Base-by-base conservation (phyloP, 768 basidiomycete genomes). In the Hysterangium stoloniferum region DNA sequence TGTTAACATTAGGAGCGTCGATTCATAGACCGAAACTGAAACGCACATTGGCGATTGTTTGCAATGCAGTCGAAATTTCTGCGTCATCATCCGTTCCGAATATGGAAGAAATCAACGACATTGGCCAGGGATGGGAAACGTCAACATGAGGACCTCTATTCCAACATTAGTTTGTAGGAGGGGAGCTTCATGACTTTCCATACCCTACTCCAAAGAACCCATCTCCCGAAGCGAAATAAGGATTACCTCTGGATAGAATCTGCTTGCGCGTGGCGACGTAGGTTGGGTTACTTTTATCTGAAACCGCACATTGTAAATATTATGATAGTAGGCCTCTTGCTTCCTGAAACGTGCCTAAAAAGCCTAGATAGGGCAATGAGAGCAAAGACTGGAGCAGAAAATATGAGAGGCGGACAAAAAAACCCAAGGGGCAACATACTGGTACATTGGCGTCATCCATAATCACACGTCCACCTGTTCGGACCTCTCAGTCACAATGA, bases 371-470 rank as follows among this genome's bases (percentile, higher is more conserved):
- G 9, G 86, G 86, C 29, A 89, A 71, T 0, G 86, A 82, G 20
- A 89, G 65, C n/a, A 88, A 68, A 0, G 85, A 85, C 84, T 87
- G 55, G 1, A 49, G 11, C 20, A 15, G 19, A 35, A n/a, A n/a
- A n/a, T n/a, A n/a, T n/a, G n/a, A n/a, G n/a, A n/a, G n/a, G n/a
- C n/a, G n/a, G n/a, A n/a, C n/a, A n/a, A n/a, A n/a, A n/a, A n/a
- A n/a, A n/a, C n/a, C n/a, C n/a, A n/a, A n/a, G n/a, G n/a, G n/a
- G n/a, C n/a, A n/a, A 62, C 80, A 58, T 62, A 86, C 84, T 4
- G 86, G 86, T 36, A 89, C 86, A 56, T 89, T 89, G 5, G 86
- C 86, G 56, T 89, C 86, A 56, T 88, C 86, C 86, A 88, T 88
- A 17, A 86, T 76, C 62, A 86, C 86, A 51, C 78, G 69, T 8